These are phyloP conservation scores for Myriosclerotinia curreyana DNA, from an alignment of 2,329 filamentous ascomycete species.

Conservation along the genomic window DNA sequence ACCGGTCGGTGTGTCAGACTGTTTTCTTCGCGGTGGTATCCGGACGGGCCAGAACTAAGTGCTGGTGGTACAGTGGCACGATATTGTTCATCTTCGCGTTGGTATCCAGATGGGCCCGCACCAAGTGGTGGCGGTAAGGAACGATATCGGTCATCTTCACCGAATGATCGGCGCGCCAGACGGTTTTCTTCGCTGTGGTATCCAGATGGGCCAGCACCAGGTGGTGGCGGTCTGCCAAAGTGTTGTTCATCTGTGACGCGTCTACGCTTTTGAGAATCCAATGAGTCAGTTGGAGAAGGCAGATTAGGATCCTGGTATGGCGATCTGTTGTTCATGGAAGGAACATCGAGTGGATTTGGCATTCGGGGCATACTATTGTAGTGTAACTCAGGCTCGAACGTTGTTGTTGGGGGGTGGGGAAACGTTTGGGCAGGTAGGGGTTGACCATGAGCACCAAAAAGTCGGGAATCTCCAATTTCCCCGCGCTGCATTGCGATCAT, in stretches of 20 bases:
- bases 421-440: constrained; percentile 36
- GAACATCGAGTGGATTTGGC: neutral
- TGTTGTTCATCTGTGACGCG: constrained; percentile 40
- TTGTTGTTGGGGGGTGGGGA: constrained; percentile 5
- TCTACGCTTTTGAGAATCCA: constrained; percentile 33
- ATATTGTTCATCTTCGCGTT: constrained; percentile 38
- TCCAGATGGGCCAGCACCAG: constrained; percentile 32
- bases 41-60: constrained; percentile 32
- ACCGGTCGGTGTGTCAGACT: constrained; percentile 16
- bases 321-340: neutral
- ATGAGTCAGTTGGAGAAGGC: constrained; percentile 38
- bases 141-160: constrained; percentile 15
- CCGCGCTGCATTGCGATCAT: constrained; percentile 54
- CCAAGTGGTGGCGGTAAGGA: constrained; percentile 41
- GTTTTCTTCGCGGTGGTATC: constrained; percentile 29
- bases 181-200: constrained; percentile 29
- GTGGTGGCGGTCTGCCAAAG: constrained; percentile 40
- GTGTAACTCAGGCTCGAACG: neutral
- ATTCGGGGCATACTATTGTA: neutral
- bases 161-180: constrained; percentile 1
- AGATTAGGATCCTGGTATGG: constrained; percentile 13
- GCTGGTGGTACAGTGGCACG: constrained; percentile 40
- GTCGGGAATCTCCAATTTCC: constrained; percentile 40
- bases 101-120: constrained; percentile 31
- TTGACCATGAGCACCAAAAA: constrained; percentile 44